phyloP scores from a whole-genome alignment of 2,329 filamentous ascomycete genomes.

The Venturia asperata region DNA sequence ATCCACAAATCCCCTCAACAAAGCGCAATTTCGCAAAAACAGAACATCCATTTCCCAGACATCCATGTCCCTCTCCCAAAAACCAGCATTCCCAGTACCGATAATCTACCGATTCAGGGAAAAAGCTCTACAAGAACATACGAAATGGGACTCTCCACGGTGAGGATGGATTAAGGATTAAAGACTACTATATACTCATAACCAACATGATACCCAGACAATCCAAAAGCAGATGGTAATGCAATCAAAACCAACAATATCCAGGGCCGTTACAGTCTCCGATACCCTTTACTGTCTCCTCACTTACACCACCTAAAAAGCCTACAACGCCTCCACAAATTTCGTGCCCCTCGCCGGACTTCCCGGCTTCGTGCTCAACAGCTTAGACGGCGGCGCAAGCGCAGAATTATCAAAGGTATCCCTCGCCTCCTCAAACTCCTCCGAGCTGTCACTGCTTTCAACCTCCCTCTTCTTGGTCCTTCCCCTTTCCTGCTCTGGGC shows the following conservation, averaged over 20 bases:
- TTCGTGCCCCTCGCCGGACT: constrained; percentile 49
- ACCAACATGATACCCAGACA: not conserved
- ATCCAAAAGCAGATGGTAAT: not conserved
- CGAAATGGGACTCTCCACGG: not conserved
- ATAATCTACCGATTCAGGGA: too few relatives aligned
- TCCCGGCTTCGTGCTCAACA: constrained; percentile 32
- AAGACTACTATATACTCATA: not conserved
- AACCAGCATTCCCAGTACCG: too few relatives aligned
- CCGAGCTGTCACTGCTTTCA: constrained; percentile 32
- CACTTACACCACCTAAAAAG: too few relatives aligned
- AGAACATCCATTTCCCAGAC: too few relatives aligned
- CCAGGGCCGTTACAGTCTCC: not conserved
- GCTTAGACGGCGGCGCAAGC: constrained; percentile 32
- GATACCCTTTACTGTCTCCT: too few relatives aligned
- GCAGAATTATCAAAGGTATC: constrained; percentile 43
- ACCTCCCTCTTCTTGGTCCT: constrained; percentile 26
- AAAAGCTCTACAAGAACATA: too few relatives aligned
- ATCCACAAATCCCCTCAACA: too few relatives aligned
- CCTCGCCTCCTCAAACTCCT: constrained; percentile 46
- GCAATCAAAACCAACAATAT: not conserved
- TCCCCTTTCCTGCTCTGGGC: constrained; percentile 10
- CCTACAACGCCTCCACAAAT: constrained; percentile 19
- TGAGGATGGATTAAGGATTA: not conserved
- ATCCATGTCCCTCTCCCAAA: too few relatives aligned
- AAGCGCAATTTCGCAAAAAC: too few relatives aligned